These are phyloP conservation scores for Penicillium cosmopolitanum DNA, from an alignment of 495 filamentous ascomycete species.

Conservation along the genomic window DNA sequence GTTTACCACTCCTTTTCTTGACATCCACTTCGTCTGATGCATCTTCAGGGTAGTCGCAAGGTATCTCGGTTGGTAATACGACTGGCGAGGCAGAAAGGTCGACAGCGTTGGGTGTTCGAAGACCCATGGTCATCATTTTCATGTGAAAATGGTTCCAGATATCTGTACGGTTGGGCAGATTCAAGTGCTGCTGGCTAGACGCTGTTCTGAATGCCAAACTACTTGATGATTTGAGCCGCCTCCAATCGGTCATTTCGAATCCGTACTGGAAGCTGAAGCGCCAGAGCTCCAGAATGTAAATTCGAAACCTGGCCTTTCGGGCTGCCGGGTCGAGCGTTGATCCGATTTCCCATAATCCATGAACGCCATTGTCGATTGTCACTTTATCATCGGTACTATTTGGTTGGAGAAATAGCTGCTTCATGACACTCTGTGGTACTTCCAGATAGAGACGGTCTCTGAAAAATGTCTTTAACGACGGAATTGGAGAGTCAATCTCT, in stretches of 20 bases:
- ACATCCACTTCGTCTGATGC: not conserved
- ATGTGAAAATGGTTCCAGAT: not conserved
- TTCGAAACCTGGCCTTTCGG: not conserved
- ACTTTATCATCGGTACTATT: not conserved
- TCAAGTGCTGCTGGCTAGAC: not conserved
- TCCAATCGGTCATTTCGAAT: constrained; percentile 12
- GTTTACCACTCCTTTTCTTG: not conserved
- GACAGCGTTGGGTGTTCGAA: not conserved
- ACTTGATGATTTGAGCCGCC: not conserved
- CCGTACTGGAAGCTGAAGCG: constrained; percentile 16
- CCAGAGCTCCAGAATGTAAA: constrained; percentile 11
- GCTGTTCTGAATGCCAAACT: not conserved
- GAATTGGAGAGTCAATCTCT: constrained; percentile 12
- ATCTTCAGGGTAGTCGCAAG: not conserved
- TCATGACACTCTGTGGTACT: constrained; percentile 10
- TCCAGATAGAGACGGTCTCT: constrained; percentile 15
- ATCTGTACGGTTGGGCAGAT: not conserved
- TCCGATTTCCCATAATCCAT: not conserved
- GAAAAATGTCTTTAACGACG: constrained; percentile 16
- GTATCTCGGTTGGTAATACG: not conserved
- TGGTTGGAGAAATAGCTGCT: constrained; percentile 5
- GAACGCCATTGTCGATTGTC: constrained; percentile 12
- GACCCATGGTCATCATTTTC: not conserved
- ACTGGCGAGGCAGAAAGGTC: not conserved
- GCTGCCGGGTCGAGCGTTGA: not conserved